These are phyloP conservation scores for Hyaloscypha finlandica DNA, from an alignment of 495 filamentous ascomycete species.

Conservation along the genomic window DNA sequence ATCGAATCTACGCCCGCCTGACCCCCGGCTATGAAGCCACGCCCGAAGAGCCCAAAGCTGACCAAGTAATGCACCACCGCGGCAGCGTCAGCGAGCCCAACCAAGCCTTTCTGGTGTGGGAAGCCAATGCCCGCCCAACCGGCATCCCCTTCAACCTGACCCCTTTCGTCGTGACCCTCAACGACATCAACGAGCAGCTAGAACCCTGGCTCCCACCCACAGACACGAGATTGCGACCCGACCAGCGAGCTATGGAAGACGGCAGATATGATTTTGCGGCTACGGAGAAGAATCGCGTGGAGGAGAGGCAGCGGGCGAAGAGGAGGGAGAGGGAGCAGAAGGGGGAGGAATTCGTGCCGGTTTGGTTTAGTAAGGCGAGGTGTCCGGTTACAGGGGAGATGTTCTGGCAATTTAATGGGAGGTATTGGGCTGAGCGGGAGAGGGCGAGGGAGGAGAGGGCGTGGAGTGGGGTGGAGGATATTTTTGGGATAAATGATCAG, in stretches of 20 bases:
- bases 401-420: slow-evolving; percentile 84
- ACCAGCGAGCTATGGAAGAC: slow-evolving; percentile 99
- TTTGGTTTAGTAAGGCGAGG: slow-evolving; percentile 76
- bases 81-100: slow-evolving; percentile 53
- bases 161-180: slow-evolving; percentile 92
- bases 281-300: slow-evolving; percentile 89
- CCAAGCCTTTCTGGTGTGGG: slow-evolving; percentile 90
- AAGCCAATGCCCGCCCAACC: slow-evolving; percentile 75
- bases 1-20: slow-evolving; percentile 91
- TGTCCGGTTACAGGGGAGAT: slow-evolving; percentile 84
- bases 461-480: slow-evolving; percentile 53
- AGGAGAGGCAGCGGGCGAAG: slow-evolving; percentile 87
- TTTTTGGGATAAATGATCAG: slow-evolving; percentile 34
- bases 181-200: slow-evolving; percentile 78
- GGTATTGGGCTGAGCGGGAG: slow-evolving; percentile 79
- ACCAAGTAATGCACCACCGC: slow-evolving; percentile 34
- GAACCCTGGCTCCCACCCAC: slow-evolving; percentile 79
- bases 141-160: slow-evolving; percentile 97
- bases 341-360: slow-evolving; percentile 80
- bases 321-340: slow-evolving; percentile 69
- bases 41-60: slow-evolving; percentile 55
- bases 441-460: slow-evolving; percentile 42
- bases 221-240: slow-evolving; percentile 85
- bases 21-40: slow-evolving; percentile 86
- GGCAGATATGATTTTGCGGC: slow-evolving; percentile 93